Conservation (phyloP, 2,329 filamentous ascomycete genomes). For the Colletotrichum lindemuthianum region DNA sequence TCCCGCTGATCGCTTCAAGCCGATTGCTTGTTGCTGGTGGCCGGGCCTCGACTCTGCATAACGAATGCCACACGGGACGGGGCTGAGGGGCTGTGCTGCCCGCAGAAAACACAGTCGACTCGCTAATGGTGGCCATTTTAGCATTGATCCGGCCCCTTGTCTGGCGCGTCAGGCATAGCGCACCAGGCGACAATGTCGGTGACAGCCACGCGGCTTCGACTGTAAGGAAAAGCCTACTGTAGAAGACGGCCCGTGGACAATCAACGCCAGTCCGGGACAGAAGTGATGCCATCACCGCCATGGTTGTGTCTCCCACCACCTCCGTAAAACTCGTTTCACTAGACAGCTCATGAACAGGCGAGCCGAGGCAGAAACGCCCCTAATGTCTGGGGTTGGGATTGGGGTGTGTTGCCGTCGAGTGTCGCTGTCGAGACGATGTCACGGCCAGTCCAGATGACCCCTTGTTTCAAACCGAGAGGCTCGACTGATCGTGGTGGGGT, state of each 20-base stretch:
- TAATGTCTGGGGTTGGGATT: constrained; percentile 6
- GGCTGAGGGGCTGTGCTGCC: constrained; percentile 35
- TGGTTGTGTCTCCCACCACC: constrained; percentile 20
- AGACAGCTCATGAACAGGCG: constrained; percentile 1
- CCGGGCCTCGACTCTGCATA: constrained; percentile 22
- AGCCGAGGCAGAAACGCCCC: constrained; percentile 9
- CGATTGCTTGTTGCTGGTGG: constrained; percentile 28
- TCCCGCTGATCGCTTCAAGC: constrained; percentile 33
- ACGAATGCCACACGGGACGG: constrained; percentile 23
- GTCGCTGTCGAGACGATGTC: constrained; percentile 20
- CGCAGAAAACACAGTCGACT: constrained; percentile 30
- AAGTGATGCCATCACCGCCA: constrained; percentile 26
- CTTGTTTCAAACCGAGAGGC: constrained; percentile 28
- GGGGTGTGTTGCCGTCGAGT: constrained; percentile 2
- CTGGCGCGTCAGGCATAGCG: constrained; percentile 12
- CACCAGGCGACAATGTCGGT: constrained; percentile 5
- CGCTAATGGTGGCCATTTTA: constrained; percentile 30
- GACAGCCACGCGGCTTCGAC: constrained; percentile 27
- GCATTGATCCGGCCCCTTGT: constrained; percentile 28
- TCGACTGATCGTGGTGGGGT: constrained; percentile 16
- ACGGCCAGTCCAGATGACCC: constrained; percentile 17
- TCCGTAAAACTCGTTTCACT: constrained; percentile 26
- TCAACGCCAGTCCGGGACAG: constrained; percentile 6
- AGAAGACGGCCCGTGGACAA: constrained; percentile 17
- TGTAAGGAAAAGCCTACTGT: background rate